These are phyloP conservation scores for Dendrobium chrysotoxum DNA, from an alignment of 106 monocot genomes.

Conservation along the genomic window DNA sequence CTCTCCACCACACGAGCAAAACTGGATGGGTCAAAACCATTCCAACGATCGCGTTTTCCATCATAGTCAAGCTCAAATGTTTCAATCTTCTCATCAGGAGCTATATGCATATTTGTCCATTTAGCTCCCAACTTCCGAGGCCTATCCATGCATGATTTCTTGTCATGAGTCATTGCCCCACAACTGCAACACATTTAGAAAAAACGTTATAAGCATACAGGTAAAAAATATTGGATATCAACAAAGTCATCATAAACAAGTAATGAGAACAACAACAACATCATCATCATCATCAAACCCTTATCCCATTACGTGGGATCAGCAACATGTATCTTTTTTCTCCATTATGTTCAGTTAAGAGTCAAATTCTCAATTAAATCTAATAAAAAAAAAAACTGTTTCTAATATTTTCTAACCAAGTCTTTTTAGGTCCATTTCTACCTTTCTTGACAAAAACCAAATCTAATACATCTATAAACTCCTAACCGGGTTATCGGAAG, in stretches of 20 bases:
- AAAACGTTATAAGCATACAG: background rate
- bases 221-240: background rate
- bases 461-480: too few relatives aligned
- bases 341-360: too few relatives aligned
- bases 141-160: slow-evolving; percentile 88
- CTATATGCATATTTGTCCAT: slow-evolving; percentile 78
- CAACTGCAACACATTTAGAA: slow-evolving; percentile 36
- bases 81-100: slow-evolving; percentile 97
- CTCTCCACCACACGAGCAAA: slow-evolving; percentile 78
- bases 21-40: slow-evolving; percentile 75
- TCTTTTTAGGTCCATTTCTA: too few relatives aligned
- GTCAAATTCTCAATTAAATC: too few relatives aligned
- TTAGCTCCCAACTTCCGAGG: slow-evolving; percentile 83
- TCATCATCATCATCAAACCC: too few relatives aligned
- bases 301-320: too few relatives aligned
- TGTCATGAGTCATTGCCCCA: slow-evolving; percentile 91
- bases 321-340: too few relatives aligned
- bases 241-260: background rate
- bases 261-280: too few relatives aligned
- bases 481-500: too few relatives aligned
- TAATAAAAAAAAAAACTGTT: too few relatives aligned
- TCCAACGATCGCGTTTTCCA: slow-evolving; percentile 98
- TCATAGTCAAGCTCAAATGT: slow-evolving; percentile 95
- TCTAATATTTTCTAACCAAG: too few relatives aligned
- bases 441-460: too few relatives aligned